Conservation (phyloP, 345 rosid species). For the Euphorbia pulcherrima region DNA sequence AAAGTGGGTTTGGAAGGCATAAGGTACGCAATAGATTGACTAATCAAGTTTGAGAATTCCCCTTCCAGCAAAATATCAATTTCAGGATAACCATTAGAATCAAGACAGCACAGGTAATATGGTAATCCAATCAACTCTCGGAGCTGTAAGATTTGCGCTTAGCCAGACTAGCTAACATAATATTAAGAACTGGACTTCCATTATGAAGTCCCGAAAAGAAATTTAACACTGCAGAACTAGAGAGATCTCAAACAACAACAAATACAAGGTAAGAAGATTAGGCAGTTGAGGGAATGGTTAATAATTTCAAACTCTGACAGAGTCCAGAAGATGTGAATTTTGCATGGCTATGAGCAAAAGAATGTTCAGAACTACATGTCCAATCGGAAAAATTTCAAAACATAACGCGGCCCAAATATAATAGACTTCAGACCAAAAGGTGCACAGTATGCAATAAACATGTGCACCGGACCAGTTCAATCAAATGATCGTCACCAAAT, state of each 20-base stretch:
- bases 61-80: not conserved
- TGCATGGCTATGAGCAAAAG: not conserved
- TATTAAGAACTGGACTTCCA: not conserved
- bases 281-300: not conserved
- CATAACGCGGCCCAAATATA: not conserved
- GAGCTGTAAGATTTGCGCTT: not conserved
- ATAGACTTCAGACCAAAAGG: not conserved
- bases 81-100: not conserved
- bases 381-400: not conserved
- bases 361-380: not conserved
- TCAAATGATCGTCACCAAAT: not conserved
- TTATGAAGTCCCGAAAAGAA: not conserved
- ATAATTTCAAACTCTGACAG: not conserved
- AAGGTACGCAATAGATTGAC: not conserved
- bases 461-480: not conserved
- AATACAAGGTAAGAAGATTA: not conserved
- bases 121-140: not conserved
- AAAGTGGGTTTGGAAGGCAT: no score
- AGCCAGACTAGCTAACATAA: not conserved
- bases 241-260: not conserved
- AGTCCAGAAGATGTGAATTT: not conserved
- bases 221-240: not conserved
- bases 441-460: not conserved
- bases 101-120: not conserved
- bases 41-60: not conserved